Conservation (phyloP, 306 rosid genomes). For the Cucumis hystrix region DNA sequence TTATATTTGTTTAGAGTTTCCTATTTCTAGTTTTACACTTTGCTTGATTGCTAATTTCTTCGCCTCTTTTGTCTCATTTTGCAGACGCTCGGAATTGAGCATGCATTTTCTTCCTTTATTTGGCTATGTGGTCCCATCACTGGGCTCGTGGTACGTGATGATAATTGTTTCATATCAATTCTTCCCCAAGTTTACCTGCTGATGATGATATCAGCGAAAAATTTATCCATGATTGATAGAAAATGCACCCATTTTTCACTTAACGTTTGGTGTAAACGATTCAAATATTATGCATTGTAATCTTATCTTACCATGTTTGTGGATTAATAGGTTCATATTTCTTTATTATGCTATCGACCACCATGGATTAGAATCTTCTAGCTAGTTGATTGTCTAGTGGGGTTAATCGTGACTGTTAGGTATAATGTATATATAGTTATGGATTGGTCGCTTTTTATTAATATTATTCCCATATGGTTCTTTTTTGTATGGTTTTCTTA, state of each 20-base stretch:
- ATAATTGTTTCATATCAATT: background rate
- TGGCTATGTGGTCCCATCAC: conserved; percentile 99
- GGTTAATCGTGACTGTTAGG: background rate
- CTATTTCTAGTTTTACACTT: background rate
- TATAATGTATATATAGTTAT: background rate
- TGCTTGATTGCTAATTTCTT: background rate
- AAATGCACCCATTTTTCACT: background rate
- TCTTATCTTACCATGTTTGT: background rate
- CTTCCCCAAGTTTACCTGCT: background rate
- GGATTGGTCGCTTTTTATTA: background rate
- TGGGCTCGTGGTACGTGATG: conserved; percentile 88
- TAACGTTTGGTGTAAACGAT: background rate
- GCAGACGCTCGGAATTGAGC: conserved; percentile 97
- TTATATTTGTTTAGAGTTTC: background rate
- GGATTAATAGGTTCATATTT: background rate
- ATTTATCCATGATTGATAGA: background rate
- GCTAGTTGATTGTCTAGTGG: background rate
- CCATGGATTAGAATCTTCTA: background rate
- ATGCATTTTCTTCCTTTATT: conserved; percentile 95
- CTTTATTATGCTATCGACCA: background rate
- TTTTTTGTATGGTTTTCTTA: background rate
- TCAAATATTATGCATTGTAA: background rate
- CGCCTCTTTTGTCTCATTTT: background rate
- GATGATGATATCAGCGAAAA: background rate
- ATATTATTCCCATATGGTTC: background rate